Percentiles rank a stretch among this genome's conserved stretches.
Evolutionary conservation across 805 yeast species (phyloP).

Genomic region (Candida xiaguanensis): DNA sequence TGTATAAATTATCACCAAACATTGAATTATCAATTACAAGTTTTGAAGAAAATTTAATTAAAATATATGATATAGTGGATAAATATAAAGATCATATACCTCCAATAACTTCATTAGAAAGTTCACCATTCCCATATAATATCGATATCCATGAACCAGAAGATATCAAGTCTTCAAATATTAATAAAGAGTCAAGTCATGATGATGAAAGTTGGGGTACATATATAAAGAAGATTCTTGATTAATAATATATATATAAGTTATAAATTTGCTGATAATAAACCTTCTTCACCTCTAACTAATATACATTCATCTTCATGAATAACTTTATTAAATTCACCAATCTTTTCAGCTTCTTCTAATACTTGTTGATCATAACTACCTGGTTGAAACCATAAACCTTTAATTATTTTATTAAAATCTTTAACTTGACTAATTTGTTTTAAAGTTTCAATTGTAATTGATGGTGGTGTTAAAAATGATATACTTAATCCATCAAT

Average conservation of each 20-base stretch:
- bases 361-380: conserved; percentile 55
- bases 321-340: conserved; percentile 29
- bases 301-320: conserved; percentile 65
- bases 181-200: conserved; percentile 5
- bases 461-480: conserved; percentile 71
- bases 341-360: conserved; percentile 34
- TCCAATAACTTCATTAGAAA: conserved; percentile 63
- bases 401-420: conserved; percentile 40
- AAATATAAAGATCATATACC: conserved; percentile 65
- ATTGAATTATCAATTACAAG: conserved; percentile 28
- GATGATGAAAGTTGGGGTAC: conserved; percentile 39
- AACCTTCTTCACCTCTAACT: conserved; percentile 59
- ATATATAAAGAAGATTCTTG: conserved; percentile 43
- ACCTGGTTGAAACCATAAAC: conserved; percentile 86
- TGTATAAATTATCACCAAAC: not conserved
- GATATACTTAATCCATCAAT: conserved; percentile 54
- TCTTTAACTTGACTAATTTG: conserved; percentile 39
- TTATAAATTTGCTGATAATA: conserved; percentile 37
- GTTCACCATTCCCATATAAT: conserved; percentile 57
- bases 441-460: conserved; percentile 39
- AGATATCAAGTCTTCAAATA: conserved; percentile 1
- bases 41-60: conserved; percentile 38
- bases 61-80: conserved; percentile 53
- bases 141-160: conserved; percentile 22
- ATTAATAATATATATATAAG: conserved; percentile 10